Base-by-base conservation (phyloP, 768 basidiomycete genomes). In the Rhodocollybia butyracea region DNA sequence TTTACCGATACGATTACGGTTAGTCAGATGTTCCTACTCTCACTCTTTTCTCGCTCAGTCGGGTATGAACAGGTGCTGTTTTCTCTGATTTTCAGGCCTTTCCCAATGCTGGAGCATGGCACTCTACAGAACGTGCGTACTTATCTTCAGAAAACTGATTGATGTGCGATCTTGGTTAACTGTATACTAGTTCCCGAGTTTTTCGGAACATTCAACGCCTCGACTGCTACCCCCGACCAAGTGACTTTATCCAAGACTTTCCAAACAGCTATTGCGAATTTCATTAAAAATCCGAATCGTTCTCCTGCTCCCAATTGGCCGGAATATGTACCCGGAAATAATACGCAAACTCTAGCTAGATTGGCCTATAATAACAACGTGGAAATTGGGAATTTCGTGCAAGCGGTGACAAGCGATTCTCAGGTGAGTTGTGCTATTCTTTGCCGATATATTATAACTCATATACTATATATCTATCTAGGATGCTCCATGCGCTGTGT, bases 141-240 rank as follows among this genome's bases (percentile, higher is more conserved):
- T n/a, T n/a, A n/a, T n/a, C n/a, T n/a, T n/a, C n/a, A n/a, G n/a
- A n/a, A 30, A 39, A 12, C 30, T 31, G 8, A 22, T 32, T 36
- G 1, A 3, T 29, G 13, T 19, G 4, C 21, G n/a, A 19, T 36
- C n/a, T 38, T 32, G 30, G 36, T 27, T n/a, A n/a, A 21, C 12
- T 1, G n/a, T 2, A 17, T 13, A 6, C 31, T 38, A 66, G 64
- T 66, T 7, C 42, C 24, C 5, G 58, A 61, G 31, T 56, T 68
- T n/a, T 68, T 68, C 53, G 67, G 66, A 13, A 66, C 66, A 2
- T 66, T 56, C 60, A 67, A 64, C 36, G 39, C 11, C n/a, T 53
- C 57, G 1, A 66, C 66, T 0, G 67, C 66, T 0, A 63, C 66
- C 2, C 42, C 56, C 1, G 31, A 60, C 8, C 63, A 68, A 46